These are phyloP conservation scores for Puccinia polysora DNA, from an alignment of 1,284 basidiomycete genomes.

Conservation along the genomic window DNA sequence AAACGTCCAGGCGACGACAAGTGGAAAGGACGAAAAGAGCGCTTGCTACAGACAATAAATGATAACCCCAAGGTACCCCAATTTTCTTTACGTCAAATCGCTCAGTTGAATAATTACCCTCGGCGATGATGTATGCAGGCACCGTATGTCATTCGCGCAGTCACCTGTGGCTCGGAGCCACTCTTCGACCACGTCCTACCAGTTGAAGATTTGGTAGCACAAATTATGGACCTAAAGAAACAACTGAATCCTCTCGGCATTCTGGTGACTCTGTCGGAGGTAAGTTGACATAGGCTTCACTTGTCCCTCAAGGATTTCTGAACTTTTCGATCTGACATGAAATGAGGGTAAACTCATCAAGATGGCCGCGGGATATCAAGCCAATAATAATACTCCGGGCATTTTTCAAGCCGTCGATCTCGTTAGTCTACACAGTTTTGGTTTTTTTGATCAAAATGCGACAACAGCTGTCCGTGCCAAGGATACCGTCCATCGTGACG, in stretches of 20 bases:
- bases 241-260: conserved; percentile 61
- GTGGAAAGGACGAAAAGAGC: conserved; percentile 61
- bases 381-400: conserved; percentile 26
- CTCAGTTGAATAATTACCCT: background rate
- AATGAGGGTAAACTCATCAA: background rate
- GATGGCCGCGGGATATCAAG: conserved; percentile 47
- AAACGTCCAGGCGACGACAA: conserved; percentile 52
- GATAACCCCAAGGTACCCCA: conserved; percentile 56
- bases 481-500: conserved; percentile 61
- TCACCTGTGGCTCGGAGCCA: conserved; percentile 72
- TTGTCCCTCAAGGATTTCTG: background rate
- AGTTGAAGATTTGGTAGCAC: conserved; percentile 58
- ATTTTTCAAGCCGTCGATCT: conserved; percentile 65
- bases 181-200: conserved; percentile 63
- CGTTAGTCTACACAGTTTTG: conserved; percentile 66
- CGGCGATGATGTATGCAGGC: conserved; percentile 55
- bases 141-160: conserved; percentile 63
- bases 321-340: background rate
- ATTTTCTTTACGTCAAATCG: background rate
- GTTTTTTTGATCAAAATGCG: conserved; percentile 64
- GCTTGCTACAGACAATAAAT: conserved; percentile 60
- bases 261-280: conserved; percentile 63
- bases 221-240: conserved; percentile 59
- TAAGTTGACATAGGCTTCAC: background rate
- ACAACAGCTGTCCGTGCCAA: conserved; percentile 64